A percentile compares a stretch with the other conserved stretches of the same genome.
phyloP scores from a whole-genome alignment of 225 moss, liverwort and hornwort species.

The Bryum argenteum region DNA sequence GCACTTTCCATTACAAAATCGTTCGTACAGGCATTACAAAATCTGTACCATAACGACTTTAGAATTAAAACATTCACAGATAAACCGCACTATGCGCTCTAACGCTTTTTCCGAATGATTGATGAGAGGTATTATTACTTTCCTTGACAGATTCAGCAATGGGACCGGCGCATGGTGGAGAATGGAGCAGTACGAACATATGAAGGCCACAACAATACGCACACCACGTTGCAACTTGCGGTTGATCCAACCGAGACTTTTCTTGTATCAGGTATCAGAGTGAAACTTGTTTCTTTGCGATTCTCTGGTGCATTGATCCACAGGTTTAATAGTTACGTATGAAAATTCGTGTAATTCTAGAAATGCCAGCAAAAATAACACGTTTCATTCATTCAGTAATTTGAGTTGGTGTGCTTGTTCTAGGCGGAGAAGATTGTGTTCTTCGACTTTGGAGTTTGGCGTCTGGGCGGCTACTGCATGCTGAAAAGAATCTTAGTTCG shows the following conservation, averaged over 20 bases:
- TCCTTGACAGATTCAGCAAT: constrained; percentile 72
- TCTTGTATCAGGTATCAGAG: constrained; percentile 68
- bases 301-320: constrained; percentile 6
- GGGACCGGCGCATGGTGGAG: constrained; percentile 81
- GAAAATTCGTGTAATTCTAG: not conserved
- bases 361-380: not conserved
- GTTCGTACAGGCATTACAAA: not conserved
- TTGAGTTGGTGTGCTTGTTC: not conserved
- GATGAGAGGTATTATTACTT: constrained; percentile 30
- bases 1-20: not conserved
- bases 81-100: constrained; percentile 4
- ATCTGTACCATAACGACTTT: not conserved
- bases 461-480: constrained; percentile 66
- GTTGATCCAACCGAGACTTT: constrained; percentile 87
- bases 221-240: constrained; percentile 70
- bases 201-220: constrained; percentile 80
- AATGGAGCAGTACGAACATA: constrained; percentile 69
- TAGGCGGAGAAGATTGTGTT: constrained; percentile 83
- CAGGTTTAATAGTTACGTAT: not conserved
- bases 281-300: constrained; percentile 13
- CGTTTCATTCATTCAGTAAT: constrained; percentile 2
- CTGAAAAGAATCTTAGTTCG: constrained; percentile 53
- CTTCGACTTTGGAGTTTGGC: constrained; percentile 85
- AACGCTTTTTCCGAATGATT: constrained; percentile 8
- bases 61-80: not conserved